Conservation (phyloP, 352 stramenopile genomes). For the Globisporangium orthogonon region DNA sequence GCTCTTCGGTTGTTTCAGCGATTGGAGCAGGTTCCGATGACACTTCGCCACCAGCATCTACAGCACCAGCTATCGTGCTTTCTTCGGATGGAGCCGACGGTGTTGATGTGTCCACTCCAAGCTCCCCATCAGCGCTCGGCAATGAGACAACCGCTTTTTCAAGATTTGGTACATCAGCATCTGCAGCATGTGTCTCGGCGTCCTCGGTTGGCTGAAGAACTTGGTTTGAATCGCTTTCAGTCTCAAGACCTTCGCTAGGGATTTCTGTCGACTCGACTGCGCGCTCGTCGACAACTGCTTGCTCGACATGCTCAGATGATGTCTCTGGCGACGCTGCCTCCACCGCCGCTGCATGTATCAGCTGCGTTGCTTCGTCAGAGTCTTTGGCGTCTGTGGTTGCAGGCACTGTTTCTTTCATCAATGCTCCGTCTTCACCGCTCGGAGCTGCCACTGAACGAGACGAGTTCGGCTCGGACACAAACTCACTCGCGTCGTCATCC, state of each 20-base stretch:
- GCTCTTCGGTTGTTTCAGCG: neutral
- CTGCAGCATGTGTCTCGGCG: neutral
- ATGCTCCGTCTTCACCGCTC: neutral
- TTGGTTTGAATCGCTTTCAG: neutral
- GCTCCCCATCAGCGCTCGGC: neutral
- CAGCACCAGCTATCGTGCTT: neutral
- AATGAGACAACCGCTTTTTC: neutral
- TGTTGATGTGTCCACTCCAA: neutral
- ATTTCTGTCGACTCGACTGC: neutral
- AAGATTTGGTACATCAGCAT: neutral
- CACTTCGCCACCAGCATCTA: neutral
- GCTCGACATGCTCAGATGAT: neutral
- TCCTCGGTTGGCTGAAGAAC: neutral
- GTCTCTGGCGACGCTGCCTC: neutral
- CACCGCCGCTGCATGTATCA: neutral
- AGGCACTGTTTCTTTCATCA: neutral
- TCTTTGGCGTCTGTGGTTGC: neutral
- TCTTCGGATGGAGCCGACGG: neutral
- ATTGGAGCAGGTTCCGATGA: neutral
- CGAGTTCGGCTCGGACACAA: conserved; percentile 18
- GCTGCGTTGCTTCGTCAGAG: neutral
- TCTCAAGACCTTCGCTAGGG: neutral
- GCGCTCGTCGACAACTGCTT: neutral
- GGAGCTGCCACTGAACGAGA: conserved; percentile 5
- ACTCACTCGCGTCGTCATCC: conserved; percentile 25